These are phyloP conservation scores for Cylindrotheca fusiformis DNA, from an alignment of 108 stramenopile genomes.

Conservation along the genomic window DNA sequence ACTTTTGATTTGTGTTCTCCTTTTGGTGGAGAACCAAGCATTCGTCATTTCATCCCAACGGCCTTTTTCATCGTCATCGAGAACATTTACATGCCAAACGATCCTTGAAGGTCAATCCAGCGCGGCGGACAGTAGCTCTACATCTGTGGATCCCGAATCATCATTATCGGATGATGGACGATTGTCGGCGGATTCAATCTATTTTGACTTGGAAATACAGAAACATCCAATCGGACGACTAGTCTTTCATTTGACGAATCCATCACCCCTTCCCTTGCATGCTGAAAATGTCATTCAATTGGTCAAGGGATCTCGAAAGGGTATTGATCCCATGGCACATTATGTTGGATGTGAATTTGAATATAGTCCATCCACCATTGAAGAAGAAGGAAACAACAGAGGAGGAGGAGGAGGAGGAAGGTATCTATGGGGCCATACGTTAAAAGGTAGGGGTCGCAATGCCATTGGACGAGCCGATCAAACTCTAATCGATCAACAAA, in stretches of 20 bases:
- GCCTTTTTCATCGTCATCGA: too few relatives aligned
- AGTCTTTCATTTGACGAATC: constrained; percentile 44
- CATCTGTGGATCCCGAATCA: too few relatives aligned
- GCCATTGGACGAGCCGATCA: constrained; percentile 42
- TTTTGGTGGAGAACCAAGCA: too few relatives aligned
- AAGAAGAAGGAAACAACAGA: too few relatives aligned
- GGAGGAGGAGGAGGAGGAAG: constrained; percentile 51
- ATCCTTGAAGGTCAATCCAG: too few relatives aligned
- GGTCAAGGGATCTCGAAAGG: constrained; percentile 27
- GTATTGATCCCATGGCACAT: constrained; percentile 51
- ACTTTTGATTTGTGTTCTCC: too few relatives aligned
- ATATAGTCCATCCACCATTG: constrained; percentile 42
- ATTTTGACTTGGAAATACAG: constrained; percentile 52
- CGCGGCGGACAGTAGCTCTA: too few relatives aligned
- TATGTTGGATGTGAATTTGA: constrained; percentile 60
- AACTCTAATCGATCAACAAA: constrained; percentile 39
- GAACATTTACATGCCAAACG: too few relatives aligned
- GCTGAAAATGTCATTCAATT: constrained; percentile 55
- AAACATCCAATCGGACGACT: constrained; percentile 45
- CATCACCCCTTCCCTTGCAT: constrained; percentile 54
- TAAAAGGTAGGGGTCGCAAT: constrained; percentile 56
- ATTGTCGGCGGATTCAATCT: constrained; percentile 29
- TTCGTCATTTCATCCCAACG: too few relatives aligned
- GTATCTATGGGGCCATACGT: constrained; percentile 63
- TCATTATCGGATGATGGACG: background rate